A percentile compares a stretch with the other conserved stretches of the same genome.
Evolutionary conservation across 345 rosid species (phyloP).

Genomic region (Eucalyptus curtisii): DNA sequence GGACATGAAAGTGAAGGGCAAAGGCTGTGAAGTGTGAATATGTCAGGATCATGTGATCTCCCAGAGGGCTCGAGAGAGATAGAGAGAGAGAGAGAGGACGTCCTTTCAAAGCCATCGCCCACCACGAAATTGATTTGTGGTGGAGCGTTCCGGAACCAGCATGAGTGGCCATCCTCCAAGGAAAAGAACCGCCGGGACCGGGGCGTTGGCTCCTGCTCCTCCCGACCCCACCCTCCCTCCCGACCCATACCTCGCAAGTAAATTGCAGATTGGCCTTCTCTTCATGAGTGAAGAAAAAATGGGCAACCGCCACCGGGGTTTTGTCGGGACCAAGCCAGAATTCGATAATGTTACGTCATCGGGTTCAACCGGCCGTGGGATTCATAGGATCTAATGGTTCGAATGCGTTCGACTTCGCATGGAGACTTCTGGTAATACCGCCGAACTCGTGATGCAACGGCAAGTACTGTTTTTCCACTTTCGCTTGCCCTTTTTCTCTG

Average conservation of each 20-base stretch:
- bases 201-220: neutral
- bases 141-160: neutral
- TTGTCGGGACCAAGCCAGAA: neutral
- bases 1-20: neutral
- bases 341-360: rapidly evolving
- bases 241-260: neutral
- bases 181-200: neutral
- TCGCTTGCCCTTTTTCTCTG: neutral
- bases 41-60: neutral
- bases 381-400: neutral
- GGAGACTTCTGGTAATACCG: neutral
- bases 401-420: neutral
- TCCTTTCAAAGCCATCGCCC: neutral
- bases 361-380: neutral
- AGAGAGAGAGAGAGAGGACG: neutral
- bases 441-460: neutral
- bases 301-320: neutral
- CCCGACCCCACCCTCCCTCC: neutral
- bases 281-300: neutral
- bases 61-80: neutral
- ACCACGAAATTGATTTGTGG: neutral
- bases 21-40: neutral
- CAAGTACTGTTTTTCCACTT: neutral
- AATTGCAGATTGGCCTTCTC: neutral
- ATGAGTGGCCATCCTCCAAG: neutral